phyloP scores from a whole-genome alignment of 140 eudicot species.

The Flaveria floridana region DNA sequence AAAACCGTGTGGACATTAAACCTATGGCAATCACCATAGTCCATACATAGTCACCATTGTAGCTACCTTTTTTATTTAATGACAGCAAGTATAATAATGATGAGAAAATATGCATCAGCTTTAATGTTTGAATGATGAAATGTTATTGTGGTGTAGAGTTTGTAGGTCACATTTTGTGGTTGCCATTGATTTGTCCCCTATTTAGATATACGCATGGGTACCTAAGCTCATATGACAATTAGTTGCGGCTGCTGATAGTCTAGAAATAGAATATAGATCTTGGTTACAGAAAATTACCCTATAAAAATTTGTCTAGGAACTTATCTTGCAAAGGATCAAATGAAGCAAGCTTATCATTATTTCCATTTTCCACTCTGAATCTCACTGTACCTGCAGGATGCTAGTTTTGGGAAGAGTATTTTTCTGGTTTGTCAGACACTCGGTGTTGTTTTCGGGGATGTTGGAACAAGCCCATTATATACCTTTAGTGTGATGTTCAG shows the following conservation, averaged over 20 bases:
- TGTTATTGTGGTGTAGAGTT: slow-evolving; percentile 6
- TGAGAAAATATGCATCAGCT: slow-evolving; percentile 16
- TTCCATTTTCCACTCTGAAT: slow-evolving; percentile 31
- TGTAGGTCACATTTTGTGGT: not conserved
- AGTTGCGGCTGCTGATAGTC: slow-evolving; percentile 3
- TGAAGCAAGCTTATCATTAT: slow-evolving; percentile 10
- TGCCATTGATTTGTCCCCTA: slow-evolving; percentile 7
- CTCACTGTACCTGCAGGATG: slow-evolving; percentile 55
- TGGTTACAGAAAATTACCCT: slow-evolving; percentile 1
- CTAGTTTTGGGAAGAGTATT: slow-evolving; percentile 56
- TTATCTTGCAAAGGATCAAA: slow-evolving; percentile 14
- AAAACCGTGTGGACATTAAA: slow-evolving; percentile 6
- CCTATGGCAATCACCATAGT: slow-evolving; percentile 8
- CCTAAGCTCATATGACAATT: slow-evolving; percentile 19
- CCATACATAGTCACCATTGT: not conserved
- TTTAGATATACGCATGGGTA: slow-evolving; percentile 15
- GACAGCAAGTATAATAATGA: not conserved
- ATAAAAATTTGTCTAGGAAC: slow-evolving; percentile 6
- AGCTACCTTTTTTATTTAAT: not conserved
- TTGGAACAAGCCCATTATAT: slow-evolving; percentile 89
- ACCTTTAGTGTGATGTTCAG: slow-evolving; percentile 95
- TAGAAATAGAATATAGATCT: not conserved
- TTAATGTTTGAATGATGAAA: slow-evolving; percentile 4
- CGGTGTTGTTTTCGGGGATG: slow-evolving; percentile 97
- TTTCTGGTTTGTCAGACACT: slow-evolving; percentile 75